A percentile compares a stretch with the other conserved stretches of the same genome.
Conservation (phyloP, 106 monocot genomes). For the Acorus calamus region DNA sequence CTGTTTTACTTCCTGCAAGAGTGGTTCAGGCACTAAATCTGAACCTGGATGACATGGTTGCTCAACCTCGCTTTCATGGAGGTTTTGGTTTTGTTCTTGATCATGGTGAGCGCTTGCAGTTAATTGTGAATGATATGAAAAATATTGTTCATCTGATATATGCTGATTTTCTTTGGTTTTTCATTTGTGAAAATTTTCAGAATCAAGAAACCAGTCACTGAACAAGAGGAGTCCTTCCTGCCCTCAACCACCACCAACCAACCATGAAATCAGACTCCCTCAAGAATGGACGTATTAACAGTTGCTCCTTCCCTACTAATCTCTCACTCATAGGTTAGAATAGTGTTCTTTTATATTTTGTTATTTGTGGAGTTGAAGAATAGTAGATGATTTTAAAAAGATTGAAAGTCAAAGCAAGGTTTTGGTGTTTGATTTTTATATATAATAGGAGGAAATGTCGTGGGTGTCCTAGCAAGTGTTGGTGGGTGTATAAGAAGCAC, state of each 20-base stretch:
- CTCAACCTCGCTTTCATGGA: conserved; percentile 10
- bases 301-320: no score
- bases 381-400: no score
- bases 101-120: conserved; percentile 18
- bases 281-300: conserved; percentile 25
- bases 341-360: no score
- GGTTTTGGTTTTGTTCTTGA: conserved; percentile 16
- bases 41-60: conserved; percentile 25
- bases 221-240: not conserved
- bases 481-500: no score
- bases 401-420: no score
- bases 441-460: no score
- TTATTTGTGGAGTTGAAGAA: no score
- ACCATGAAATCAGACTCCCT: conserved; percentile 17
- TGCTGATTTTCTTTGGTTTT: not conserved
- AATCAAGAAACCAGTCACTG: conserved; percentile 3
- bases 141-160: not conserved
- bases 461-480: no score
- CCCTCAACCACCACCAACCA: not conserved
- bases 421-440: no score
- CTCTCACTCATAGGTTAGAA: no score
- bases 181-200: not conserved
- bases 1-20: conserved; percentile 56
- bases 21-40: conserved; percentile 64
- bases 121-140: not conserved